phyloP scores from a whole-genome alignment of 2,329 filamentous ascomycete species.

The Ophiostoma angusticollis region DNA sequence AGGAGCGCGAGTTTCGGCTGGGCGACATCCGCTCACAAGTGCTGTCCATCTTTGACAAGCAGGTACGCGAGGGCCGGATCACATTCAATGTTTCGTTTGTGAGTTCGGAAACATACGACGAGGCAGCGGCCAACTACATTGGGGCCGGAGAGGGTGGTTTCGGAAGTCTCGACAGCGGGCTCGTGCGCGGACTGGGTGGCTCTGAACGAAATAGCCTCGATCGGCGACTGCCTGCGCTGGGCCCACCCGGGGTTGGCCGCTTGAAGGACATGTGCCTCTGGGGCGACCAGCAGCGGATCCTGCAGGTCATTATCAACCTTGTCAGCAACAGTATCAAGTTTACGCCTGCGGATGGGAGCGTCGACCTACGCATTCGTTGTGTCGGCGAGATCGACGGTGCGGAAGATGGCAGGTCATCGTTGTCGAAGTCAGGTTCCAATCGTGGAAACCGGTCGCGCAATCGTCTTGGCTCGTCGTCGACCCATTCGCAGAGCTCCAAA shows the following conservation, averaged over 20 bases:
- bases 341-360: conserved; percentile 62
- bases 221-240: conserved; percentile 41
- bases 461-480: conserved; percentile 35
- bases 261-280: conserved; percentile 78
- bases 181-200: background rate
- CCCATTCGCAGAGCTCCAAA: conserved; percentile 37
- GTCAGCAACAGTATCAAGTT: conserved; percentile 91
- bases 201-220: conserved; percentile 17
- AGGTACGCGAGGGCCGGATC: conserved; percentile 69
- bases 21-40: conserved; percentile 77
- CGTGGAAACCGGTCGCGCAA: conserved; percentile 29
- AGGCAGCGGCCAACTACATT: background rate
- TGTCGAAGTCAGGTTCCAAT: conserved; percentile 33
- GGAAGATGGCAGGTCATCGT: conserved; percentile 39
- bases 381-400: conserved; percentile 42
- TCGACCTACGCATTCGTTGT: conserved; percentile 65
- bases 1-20: conserved; percentile 74
- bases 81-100: conserved; percentile 60
- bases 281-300: conserved; percentile 83
- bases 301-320: conserved; percentile 88
- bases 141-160: background rate
- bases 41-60: conserved; percentile 77
- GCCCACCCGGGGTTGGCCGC: conserved; percentile 52
- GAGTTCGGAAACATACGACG: conserved; percentile 27
- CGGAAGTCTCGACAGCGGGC: background rate